Evolutionary conservation across 169 alveolate genomes (phyloP).

Genomic region (Plasmodium blacklocki): DNA sequence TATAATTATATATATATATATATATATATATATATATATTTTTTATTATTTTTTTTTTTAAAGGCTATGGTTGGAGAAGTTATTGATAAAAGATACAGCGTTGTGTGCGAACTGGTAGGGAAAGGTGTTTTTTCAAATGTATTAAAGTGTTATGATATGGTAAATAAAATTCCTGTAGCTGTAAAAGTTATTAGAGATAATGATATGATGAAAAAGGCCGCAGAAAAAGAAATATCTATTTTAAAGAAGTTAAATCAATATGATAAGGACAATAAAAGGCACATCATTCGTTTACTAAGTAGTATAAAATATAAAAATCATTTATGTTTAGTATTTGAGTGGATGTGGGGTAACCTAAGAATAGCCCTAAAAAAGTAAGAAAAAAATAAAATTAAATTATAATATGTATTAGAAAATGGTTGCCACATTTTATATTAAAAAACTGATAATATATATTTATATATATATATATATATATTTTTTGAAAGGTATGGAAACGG

Average conservation of each 20-base stretch:
- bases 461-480: conserved; percentile 16
- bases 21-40: neutral
- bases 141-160: conserved; percentile 85
- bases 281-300: conserved; percentile 88
- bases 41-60: neutral
- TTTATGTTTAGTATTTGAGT: conserved; percentile 92
- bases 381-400: conserved; percentile 14
- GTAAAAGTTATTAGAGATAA: conserved; percentile 89
- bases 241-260: conserved; percentile 85
- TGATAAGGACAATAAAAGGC: conserved; percentile 87
- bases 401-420: neutral
- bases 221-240: conserved; percentile 92
- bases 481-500: conserved; percentile 87
- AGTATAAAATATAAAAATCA: conserved; percentile 90
- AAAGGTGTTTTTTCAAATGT: conserved; percentile 93
- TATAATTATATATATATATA: neutral
- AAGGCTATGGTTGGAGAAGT: conserved; percentile 92
- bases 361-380: conserved; percentile 86
- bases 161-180: conserved; percentile 83
- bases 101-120: conserved; percentile 89
- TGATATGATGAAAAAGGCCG: conserved; percentile 93
- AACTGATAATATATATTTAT: neutral
- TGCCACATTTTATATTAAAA: neutral
- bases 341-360: conserved; percentile 93
- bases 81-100: conserved; percentile 88